Conservation (phyloP, 2,329 filamentous ascomycete genomes). For the Fusarium subglutinans region DNA sequence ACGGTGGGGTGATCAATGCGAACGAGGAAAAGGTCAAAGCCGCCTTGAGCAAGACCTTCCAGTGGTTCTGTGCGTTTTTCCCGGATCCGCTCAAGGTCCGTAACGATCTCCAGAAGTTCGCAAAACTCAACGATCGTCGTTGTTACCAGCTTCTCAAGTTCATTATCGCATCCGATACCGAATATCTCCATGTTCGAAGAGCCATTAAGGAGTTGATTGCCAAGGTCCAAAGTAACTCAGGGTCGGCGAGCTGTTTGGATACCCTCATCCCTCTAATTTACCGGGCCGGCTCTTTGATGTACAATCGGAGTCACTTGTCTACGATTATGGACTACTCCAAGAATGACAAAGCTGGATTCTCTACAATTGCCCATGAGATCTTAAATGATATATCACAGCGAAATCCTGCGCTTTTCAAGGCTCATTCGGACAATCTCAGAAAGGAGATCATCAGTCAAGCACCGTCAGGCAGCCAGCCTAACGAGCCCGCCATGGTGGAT, state of each 20-base stretch:
- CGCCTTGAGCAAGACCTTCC: constrained; percentile 76
- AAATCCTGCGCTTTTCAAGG: constrained; percentile 90
- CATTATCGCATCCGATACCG: constrained; percentile 83
- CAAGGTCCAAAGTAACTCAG: constrained; percentile 75
- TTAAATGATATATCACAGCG: constrained; percentile 90
- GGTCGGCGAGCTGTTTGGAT: constrained; percentile 73
- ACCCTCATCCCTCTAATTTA: constrained; percentile 86
- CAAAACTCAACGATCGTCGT: constrained; percentile 88
- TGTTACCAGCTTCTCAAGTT: constrained; percentile 90
- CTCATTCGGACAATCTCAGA: constrained; percentile 90
- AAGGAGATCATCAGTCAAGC: constrained; percentile 84
- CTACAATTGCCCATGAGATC: constrained; percentile 83
- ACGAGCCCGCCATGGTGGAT: constrained; percentile 81
- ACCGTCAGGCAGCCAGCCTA: constrained; percentile 72
- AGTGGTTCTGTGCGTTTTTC: constrained; percentile 77
- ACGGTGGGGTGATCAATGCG: constrained; percentile 83
- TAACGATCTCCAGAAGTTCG: constrained; percentile 87
- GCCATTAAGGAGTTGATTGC: constrained; percentile 91
- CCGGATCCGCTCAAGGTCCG: constrained; percentile 78
- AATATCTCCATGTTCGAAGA: constrained; percentile 90
- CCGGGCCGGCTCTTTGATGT: constrained; percentile 83
- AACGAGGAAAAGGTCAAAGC: constrained; percentile 75
- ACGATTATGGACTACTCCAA: constrained; percentile 89
- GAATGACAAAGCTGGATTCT: constrained; percentile 81
- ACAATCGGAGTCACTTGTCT: constrained; percentile 93